These are phyloP conservation scores for Pseudisothecium myosuroides DNA, from an alignment of 225 moss, liverwort and hornwort species.

Conservation along the genomic window DNA sequence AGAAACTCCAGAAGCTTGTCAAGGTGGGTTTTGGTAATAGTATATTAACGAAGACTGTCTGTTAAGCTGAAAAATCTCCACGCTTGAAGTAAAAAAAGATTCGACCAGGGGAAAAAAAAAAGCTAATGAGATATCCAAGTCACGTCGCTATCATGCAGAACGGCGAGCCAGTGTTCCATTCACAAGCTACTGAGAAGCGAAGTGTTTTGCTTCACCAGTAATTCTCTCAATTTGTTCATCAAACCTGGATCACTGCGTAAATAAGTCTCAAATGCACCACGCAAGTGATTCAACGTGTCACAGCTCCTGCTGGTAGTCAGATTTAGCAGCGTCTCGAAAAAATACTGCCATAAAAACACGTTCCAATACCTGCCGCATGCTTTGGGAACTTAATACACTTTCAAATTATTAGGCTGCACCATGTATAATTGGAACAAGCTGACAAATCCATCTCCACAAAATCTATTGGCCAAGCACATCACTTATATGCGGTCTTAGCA, in stretches of 20 bases:
- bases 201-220: slow-evolving; percentile 55
- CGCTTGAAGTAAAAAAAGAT: not conserved
- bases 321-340: slow-evolving; percentile 81
- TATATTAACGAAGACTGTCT: not conserved
- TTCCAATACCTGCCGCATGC: slow-evolving; percentile 73
- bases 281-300: slow-evolving; percentile 23
- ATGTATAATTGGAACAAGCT: not conserved
- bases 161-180: not conserved
- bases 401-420: not conserved
- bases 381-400: not conserved
- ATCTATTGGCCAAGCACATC: not conserved
- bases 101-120: not conserved
- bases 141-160: not conserved
- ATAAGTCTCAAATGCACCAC: slow-evolving; percentile 60
- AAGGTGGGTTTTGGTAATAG: not conserved
- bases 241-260: slow-evolving; percentile 29
- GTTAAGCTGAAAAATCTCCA: not conserved
- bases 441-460: not conserved
- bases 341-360: slow-evolving; percentile 52
- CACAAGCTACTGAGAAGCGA: slow-evolving; percentile 43
- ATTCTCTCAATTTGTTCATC: slow-evolving; percentile 46
- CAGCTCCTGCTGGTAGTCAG: slow-evolving; percentile 8
- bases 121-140: not conserved
- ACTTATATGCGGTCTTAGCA: not conserved
- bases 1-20: not conserved